Conservation (phyloP, 768 basidiomycete species). For the Harrya chromipes region DNA sequence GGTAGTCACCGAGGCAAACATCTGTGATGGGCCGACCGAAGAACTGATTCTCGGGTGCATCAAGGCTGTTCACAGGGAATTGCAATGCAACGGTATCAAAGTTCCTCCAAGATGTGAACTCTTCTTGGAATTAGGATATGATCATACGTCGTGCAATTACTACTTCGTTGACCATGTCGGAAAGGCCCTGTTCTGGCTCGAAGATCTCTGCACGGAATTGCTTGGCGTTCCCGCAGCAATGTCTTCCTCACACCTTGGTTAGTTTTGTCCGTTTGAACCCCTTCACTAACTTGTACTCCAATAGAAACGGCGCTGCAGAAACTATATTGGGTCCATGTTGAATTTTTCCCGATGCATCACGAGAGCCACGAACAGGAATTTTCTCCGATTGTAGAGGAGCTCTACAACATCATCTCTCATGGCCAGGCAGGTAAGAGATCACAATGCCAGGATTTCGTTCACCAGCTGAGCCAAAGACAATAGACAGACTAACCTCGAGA, state of each 20-base stretch:
- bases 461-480: conserved; percentile 5
- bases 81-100: conserved; percentile 31
- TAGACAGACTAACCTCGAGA: conserved; percentile 59
- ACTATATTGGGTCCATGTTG: conserved; percentile 62
- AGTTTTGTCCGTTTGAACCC: conserved; percentile 19
- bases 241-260: conserved; percentile 54
- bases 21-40: conserved; percentile 38
- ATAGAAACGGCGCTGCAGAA: conserved; percentile 46
- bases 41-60: conserved; percentile 39
- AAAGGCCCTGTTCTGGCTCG: conserved; percentile 55
- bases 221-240: conserved; percentile 44
- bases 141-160: conserved; percentile 44
- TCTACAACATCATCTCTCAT: conserved; percentile 54
- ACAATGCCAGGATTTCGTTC: background rate
- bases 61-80: conserved; percentile 29
- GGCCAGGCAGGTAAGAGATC: conserved; percentile 46
- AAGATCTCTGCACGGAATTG: conserved; percentile 39
- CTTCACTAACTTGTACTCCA: conserved; percentile 3
- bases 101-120: conserved; percentile 46
- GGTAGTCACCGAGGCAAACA: conserved; percentile 56
- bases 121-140: conserved; percentile 44
- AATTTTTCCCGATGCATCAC: conserved; percentile 62
- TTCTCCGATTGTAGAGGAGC: conserved; percentile 40
- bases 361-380: conserved; percentile 38
- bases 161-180: conserved; percentile 53